Base-by-base conservation (phyloP, 768 basidiomycete species). In the button mushroom (Agaricus bisporus) region DNA sequence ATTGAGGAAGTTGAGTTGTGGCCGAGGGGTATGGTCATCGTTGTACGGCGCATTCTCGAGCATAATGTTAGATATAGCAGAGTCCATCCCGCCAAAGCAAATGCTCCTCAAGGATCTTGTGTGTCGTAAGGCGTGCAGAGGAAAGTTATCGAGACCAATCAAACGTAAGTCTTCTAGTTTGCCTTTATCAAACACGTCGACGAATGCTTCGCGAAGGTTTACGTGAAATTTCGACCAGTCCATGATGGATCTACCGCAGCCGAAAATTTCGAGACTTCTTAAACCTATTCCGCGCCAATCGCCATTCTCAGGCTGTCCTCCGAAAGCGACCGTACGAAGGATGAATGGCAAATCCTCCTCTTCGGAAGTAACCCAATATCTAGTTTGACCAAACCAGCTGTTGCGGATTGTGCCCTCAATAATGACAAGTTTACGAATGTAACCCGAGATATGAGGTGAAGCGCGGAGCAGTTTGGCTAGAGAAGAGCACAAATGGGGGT, bases 341-440 rank as follows among this genome's bases (percentile, higher is more conserved):
- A 54, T 54, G 37, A 54, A 54, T 6, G 52, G 52, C 8, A 54
- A 37, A 4, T 54, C 52, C 12, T 54, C 45, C 18, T 54, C 44
- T 15, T 54, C 52, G 3, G 52, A 54, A 25, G 17, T 41, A 22
- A 54, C 52, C 52, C 52, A 54, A 44, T 36, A 54, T 11, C 52
- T 36, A 7, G 28, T 36, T 26, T 41, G 26, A n/a, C 52, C 26
- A 12, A 39, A 54, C 52, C 52, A 54, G 52, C 52, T 54, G 43
- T 54, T 54, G 28, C 45, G 43, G 35, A 54, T 47, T 5, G 52
- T 54, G 7, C 52, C 52, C 29, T 54, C 52, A 1, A 54, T 32
- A 15, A 54, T 47, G 36, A 47, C 45, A n/a, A 54, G 45, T 41
- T 47, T 54, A 5, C 45, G 52, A 12, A 54, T 38, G 18, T 28